phyloP scores from a whole-genome alignment of 2,329 filamentous ascomycete species.

The Cladosporium sp. region DNA sequence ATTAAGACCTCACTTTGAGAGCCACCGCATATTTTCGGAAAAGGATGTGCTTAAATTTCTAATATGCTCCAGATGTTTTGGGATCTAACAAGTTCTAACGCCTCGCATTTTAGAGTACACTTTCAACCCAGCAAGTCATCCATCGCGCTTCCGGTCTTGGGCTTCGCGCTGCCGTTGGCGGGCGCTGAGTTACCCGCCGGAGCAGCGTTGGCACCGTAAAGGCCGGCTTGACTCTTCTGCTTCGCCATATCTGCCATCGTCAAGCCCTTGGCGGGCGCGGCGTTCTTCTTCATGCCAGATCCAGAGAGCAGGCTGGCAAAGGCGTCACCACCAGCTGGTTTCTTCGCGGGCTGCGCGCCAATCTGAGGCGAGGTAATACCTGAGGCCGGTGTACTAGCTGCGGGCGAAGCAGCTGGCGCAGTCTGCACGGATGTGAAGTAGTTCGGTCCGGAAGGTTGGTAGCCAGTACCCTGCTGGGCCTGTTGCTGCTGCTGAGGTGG shows the following conservation, averaged over 20 bases:
- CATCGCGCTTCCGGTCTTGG: conserved; percentile 26
- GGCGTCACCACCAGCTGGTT: conserved; percentile 64
- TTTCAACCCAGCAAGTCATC: conserved; percentile 42
- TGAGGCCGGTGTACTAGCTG: conserved; percentile 36
- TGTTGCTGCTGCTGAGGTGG: conserved; percentile 34
- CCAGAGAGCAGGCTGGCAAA: conserved; percentile 79
- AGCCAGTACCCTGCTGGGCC: conserved; percentile 49
- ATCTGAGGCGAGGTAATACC: conserved; percentile 32
- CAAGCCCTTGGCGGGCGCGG: conserved; percentile 57
- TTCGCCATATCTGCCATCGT: conserved; percentile 94
- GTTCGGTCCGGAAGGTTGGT: conserved; percentile 76
- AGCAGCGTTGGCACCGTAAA: conserved; percentile 71
- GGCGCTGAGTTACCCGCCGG: conserved; percentile 15
- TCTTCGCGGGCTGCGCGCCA: conserved; percentile 34
- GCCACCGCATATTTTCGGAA: no score
- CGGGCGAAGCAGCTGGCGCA: conserved; percentile 29
- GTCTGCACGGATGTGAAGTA: conserved; percentile 78
- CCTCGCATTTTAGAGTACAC: background rate
- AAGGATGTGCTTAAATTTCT: no score
- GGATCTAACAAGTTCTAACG: background rate
- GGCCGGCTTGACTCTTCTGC: conserved; percentile 89
- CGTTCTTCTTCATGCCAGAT: conserved; percentile 48
- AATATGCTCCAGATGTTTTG: background rate
- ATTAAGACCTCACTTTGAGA: no score
- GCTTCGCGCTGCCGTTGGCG: conserved; percentile 17